phyloP scores from a whole-genome alignment of 345 rosid genomes.

The Kandelia obovata region DNA sequence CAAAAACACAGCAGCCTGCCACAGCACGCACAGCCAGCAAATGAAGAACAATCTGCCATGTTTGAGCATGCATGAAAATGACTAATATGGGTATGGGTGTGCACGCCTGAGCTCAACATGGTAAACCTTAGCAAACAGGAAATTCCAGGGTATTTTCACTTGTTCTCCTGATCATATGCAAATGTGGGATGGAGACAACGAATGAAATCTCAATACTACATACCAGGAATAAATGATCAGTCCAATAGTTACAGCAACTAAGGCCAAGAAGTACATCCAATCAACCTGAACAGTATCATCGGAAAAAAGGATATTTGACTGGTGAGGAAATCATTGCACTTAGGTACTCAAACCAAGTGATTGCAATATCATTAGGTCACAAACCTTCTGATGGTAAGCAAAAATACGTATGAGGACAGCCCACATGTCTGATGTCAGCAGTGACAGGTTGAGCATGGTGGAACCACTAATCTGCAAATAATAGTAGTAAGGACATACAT shows the following conservation, averaged over 20 bases:
- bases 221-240: slow-evolving; percentile 72
- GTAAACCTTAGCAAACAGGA: no score
- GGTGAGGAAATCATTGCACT: not conserved
- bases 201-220: not conserved
- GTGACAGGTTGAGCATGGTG: slow-evolving; percentile 86
- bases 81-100: no score
- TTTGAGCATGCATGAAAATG: no score
- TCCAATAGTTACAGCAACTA: slow-evolving; percentile 65
- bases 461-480: slow-evolving; percentile 64
- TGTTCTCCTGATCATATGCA: not conserved
- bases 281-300: slow-evolving; percentile 31
- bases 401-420: slow-evolving; percentile 79
- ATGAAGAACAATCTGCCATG: no score
- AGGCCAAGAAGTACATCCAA: slow-evolving; percentile 86
- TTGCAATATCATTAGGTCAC: slow-evolving; percentile 8
- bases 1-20: no score
- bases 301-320: not conserved
- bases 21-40: no score
- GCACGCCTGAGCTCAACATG: no score
- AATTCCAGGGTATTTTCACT: not conserved
- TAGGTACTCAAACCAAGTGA: not conserved
- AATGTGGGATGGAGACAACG: not conserved
- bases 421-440: slow-evolving; percentile 96
- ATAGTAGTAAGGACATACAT: not conserved
- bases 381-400: slow-evolving; percentile 82